Percentiles rank a stretch among this genome's conserved stretches.
Evolutionary conservation across 164 flowering plant genomes (phyloP).

Genomic region (Cinnamomum chago): DNA sequence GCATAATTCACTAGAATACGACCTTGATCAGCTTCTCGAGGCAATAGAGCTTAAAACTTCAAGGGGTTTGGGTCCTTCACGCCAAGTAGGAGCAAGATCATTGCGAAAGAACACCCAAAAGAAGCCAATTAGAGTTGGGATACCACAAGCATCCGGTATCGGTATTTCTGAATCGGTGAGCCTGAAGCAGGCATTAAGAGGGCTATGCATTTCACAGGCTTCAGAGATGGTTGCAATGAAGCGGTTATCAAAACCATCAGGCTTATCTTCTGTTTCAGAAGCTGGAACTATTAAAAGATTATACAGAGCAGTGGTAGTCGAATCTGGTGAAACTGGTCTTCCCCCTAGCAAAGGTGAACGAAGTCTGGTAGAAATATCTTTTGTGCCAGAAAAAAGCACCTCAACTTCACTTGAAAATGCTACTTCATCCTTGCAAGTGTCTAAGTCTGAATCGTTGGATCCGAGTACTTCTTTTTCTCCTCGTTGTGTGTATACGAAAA

Average conservation of each 20-base stretch:
- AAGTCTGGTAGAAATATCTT: slow-evolving; percentile 52
- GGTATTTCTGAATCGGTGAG: slow-evolving; percentile 70
- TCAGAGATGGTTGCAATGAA: slow-evolving; percentile 91
- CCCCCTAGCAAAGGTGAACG: slow-evolving; percentile 37
- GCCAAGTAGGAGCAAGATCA: slow-evolving; percentile 25
- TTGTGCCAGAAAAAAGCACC: slow-evolving; percentile 44
- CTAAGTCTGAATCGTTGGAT: slow-evolving; percentile 14
- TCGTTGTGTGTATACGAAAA: slow-evolving; percentile 8
- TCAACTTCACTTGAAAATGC: slow-evolving; percentile 24
- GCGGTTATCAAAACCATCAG: slow-evolving; percentile 47
- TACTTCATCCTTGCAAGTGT: slow-evolving; percentile 17
- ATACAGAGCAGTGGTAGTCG: slow-evolving; percentile 55
- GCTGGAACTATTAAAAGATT: slow-evolving; percentile 54
- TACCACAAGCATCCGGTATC: slow-evolving; percentile 50
- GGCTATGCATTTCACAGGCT: too few species aligned
- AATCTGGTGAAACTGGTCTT: slow-evolving; percentile 40
- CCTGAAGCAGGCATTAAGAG: slow-evolving; percentile 84
- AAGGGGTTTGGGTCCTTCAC: slow-evolving; percentile 22
- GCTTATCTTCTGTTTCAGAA: slow-evolving; percentile 43
- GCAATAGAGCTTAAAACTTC: slow-evolving; percentile 41
- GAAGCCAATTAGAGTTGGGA: slow-evolving; percentile 55
- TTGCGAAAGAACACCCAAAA: slow-evolving; percentile 51
- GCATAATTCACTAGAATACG: slow-evolving; percentile 48
- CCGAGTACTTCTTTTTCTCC: slow-evolving; percentile 21
- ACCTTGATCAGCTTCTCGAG: slow-evolving; percentile 60